These are phyloP conservation scores for Fusarium aywerte DNA, from an alignment of 2,329 filamentous ascomycete species.

Conservation along the genomic window DNA sequence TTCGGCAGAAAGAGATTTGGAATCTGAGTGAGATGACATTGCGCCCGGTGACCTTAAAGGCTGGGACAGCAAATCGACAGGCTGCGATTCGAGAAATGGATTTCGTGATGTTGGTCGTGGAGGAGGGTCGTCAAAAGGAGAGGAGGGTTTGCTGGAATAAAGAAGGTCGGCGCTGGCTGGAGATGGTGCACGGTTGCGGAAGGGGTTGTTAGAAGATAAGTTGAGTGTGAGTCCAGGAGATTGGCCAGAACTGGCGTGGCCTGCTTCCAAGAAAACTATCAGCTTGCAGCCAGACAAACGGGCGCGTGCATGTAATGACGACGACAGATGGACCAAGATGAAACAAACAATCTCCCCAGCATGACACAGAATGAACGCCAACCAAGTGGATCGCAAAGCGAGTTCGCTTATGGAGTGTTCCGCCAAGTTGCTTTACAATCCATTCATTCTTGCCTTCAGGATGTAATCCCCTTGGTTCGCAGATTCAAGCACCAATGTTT, in stretches of 20 bases:
- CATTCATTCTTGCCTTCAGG: constrained; percentile 28
- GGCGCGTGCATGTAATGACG: constrained; percentile 48
- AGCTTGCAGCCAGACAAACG: constrained; percentile 44
- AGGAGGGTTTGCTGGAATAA: constrained; percentile 57
- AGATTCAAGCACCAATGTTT: constrained; percentile 41
- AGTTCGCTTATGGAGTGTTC: constrained; percentile 39
- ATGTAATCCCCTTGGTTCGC: constrained; percentile 38
- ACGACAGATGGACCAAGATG: constrained; percentile 46
- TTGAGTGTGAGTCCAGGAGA: constrained; percentile 66
- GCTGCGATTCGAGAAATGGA: constrained; percentile 75
- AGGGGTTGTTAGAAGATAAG: constrained; percentile 85
- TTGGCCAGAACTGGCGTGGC: constrained; percentile 42
- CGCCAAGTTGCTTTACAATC: constrained; percentile 44
- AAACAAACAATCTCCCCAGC: constrained; percentile 49
- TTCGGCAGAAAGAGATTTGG: constrained; percentile 66
- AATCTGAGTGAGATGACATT: constrained; percentile 62
- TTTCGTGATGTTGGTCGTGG: constrained; percentile 76
- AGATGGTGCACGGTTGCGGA: constrained; percentile 76
- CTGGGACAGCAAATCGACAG: constrained; percentile 49
- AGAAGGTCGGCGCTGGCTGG: constrained; percentile 56
- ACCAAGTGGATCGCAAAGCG: constrained; percentile 44
- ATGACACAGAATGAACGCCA: constrained; percentile 48
- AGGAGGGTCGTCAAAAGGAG: constrained; percentile 69
- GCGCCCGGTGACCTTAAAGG: constrained; percentile 57
- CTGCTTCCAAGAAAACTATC: constrained; percentile 44